These are phyloP conservation scores for Penicillium ucsense DNA, from an alignment of 495 filamentous ascomycete species.

Conservation along the genomic window DNA sequence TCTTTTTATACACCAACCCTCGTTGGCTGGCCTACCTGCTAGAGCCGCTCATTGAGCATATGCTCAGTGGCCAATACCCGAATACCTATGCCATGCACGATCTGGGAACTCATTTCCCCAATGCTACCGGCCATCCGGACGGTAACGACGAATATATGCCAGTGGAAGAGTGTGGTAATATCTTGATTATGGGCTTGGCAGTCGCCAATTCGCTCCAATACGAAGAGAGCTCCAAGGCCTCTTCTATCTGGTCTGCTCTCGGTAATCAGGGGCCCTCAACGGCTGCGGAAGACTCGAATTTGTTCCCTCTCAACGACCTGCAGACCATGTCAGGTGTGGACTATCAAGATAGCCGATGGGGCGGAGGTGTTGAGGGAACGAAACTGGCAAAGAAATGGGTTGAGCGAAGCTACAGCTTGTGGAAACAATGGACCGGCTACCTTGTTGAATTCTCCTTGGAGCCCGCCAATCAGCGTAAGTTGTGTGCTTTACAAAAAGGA, in stretches of 20 bases:
- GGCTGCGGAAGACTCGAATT: constrained; percentile 11
- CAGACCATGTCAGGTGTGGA: constrained; percentile 35
- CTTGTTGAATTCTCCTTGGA: constrained; percentile 78
- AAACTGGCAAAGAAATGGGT: constrained; percentile 49
- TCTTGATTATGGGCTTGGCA: constrained; percentile 88
- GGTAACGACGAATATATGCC: constrained; percentile 95
- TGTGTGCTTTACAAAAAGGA: not conserved
- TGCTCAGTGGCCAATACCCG: constrained; percentile 83
- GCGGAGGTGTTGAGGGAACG: constrained; percentile 37
- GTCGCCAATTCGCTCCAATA: constrained; percentile 74
- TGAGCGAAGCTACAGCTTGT: constrained; percentile 60
- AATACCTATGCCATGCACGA: constrained; percentile 92
- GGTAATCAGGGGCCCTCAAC: constrained; percentile 12
- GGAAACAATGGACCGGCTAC: constrained; percentile 91
- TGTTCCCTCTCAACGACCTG: constrained; percentile 35
- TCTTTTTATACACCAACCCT: constrained; percentile 92
- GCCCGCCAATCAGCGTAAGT: constrained; percentile 69
- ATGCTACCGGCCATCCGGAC: constrained; percentile 81
- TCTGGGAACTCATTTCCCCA: constrained; percentile 80
- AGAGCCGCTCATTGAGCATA: constrained; percentile 85
- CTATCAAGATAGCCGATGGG: constrained; percentile 44
- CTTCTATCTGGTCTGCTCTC: constrained; percentile 40
- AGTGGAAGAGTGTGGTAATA: constrained; percentile 93
- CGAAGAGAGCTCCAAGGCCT: constrained; percentile 44
- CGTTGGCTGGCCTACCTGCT: constrained; percentile 84